phyloP scores from a whole-genome alignment of 345 rosid species.

The Euphorbia tirucalli region DNA sequence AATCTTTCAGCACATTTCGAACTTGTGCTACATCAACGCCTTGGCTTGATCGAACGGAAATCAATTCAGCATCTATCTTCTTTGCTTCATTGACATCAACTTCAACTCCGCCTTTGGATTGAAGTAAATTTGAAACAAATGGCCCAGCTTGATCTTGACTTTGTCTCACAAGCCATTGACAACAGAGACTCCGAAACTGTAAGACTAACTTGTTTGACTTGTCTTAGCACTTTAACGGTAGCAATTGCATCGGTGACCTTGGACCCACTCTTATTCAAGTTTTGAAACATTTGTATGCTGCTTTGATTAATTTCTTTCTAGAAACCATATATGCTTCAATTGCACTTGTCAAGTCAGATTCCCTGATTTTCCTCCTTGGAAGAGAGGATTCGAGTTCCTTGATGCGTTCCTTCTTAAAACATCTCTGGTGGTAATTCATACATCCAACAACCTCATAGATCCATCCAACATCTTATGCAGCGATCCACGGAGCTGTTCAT shows the following conservation, averaged over 20 bases:
- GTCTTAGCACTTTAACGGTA: neutral
- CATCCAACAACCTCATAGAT: conserved; percentile 5
- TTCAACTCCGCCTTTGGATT: no score
- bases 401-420: conserved; percentile 2
- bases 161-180: neutral
- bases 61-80: no score
- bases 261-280: neutral
- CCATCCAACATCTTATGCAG: conserved; percentile 7
- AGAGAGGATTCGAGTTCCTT: conserved; percentile 15
- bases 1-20: no score
- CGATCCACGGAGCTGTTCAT: neutral
- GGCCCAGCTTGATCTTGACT: no score
- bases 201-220: neutral
- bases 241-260: neutral
- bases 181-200: neutral
- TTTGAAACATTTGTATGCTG: neutral
- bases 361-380: conserved; percentile 1
- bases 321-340: no score
- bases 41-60: no score
- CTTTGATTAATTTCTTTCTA: conserved; percentile 5
- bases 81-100: no score
- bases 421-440: conserved; percentile 8
- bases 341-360: conserved; percentile 6
- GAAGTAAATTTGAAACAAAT: no score
- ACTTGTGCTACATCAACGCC: no score